Evolutionary conservation across 345 rosid genomes (phyloP), one percentile per base, ranked within the genome.

Genomic region (Crucihimalaya himalaica): DNA sequence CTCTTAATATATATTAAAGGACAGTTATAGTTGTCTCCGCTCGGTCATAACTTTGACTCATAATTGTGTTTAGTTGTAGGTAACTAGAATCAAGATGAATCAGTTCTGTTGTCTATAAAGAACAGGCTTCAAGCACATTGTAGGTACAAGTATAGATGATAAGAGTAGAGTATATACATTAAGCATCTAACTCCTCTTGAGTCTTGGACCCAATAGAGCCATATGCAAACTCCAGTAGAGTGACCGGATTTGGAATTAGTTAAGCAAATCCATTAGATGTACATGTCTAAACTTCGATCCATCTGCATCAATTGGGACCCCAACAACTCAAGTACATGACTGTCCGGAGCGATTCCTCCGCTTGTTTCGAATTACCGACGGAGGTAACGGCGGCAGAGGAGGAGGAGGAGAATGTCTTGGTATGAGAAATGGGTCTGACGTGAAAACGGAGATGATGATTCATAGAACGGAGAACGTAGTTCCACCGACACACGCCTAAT

Each of bases 251-350:
- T 9, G 39, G 37, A 34, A 34, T 34, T 34, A 9, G 11, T 8
- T 8, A 12, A 2, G 39, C n/a, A n/a, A n/a, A n/a, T n/a, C n/a
- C n/a, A n/a, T n/a, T n/a, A n/a, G n/a, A n/a, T n/a, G n/a, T n/a
- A n/a, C n/a, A 35, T 35, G 39, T 9, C 39, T 9, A 37, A 37
- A 37, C 40, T 3, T 37, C 40, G 5, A 37, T 11, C 40, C 14
- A 5, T 37, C 4, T 0, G 14, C 40, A 0, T 37, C 14, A 84
- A 19, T 59, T 74, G 34, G 91, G 86, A 79, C 89, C 89, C 91
- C 87, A 87, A 63, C 87, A 87, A 68, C 87, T 82, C 78, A 87
- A 80, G 70, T 82, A 85, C 89, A 85, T 85, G 63, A 85, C 82
- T 57, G 63, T 83, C 62, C 84, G 67, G 43, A 87, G 45, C 0